Base-by-base conservation (phyloP, 257 asterid genomes). In the Apocynum venetum region DNA sequence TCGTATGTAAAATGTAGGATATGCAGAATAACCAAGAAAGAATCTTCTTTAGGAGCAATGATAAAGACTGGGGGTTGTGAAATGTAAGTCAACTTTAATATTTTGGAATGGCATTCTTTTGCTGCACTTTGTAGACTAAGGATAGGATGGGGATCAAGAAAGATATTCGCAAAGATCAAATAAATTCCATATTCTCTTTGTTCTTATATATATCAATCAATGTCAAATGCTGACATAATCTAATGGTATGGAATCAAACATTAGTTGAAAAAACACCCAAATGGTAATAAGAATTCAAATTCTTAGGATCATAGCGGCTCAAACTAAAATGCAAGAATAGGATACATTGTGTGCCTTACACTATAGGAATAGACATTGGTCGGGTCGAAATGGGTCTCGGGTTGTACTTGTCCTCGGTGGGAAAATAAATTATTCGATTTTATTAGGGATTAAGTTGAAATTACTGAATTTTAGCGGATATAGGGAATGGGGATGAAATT, bases 81-180 rank as follows among this genome's bases (percentile, higher is more conserved):
- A 19, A 25, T 8, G 13, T 13, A 60, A 35, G 61, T 17, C 31
- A 17, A 55, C 61, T 55, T 55, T 17, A 19, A 7, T 5, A 57
- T 57, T 61, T 61, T 61, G 68, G 68, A 61, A 31, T 61, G 68
- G 35, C 68, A 61, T 61, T 61, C 68, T 63, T 61, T 63, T 1
- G 64, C 11, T 4, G 36, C 36, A 13, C 57, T 11, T 13, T 11
- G 4, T 20, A 31, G 61, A 56, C 67, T 10, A 61, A 8, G 17
- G 67, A 25, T 31, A 61, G 43, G 68, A 61, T 31, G 13, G 41
- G 68, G 6, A 4, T 63, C 67, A 31, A 31, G 67, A 31, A 61
- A 61, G 67, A 61, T 25, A 61, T 11, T 35, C 44, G 1, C 1
- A 63, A 57, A 3, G 44, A 10, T 31, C 19, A 63, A 10, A 63